Conservation (phyloP, 352 stramenopile species). For the Phytopythium vexans region DNA sequence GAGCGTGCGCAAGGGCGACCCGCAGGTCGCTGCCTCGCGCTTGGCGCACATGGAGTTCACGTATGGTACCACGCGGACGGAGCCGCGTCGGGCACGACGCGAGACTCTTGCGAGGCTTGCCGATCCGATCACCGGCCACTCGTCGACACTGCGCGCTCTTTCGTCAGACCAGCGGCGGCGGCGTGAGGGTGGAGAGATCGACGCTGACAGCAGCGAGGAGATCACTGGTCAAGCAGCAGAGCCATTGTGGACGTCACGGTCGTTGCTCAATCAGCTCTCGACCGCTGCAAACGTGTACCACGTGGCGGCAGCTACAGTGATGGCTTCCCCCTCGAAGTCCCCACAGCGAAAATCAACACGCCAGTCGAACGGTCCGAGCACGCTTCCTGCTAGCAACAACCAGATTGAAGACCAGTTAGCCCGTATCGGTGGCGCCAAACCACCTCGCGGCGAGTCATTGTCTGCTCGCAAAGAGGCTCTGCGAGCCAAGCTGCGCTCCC, state of each 20-base stretch:
- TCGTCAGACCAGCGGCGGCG: slow-evolving; percentile 50
- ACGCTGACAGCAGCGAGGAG: neutral
- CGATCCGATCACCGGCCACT: slow-evolving; percentile 66
- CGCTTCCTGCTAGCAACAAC: slow-evolving; percentile 9
- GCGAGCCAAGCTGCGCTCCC: slow-evolving; percentile 33
- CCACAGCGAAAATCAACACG: neutral
- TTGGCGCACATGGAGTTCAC: slow-evolving; percentile 57
- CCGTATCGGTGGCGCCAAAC: neutral
- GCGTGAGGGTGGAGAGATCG: slow-evolving; percentile 30
- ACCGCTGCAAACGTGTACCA: neutral
- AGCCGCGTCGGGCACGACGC: slow-evolving; percentile 46
- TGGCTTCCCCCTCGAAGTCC: neutral
- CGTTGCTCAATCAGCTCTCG: neutral
- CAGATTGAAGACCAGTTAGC: slow-evolving; percentile 13
- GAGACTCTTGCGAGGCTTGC: slow-evolving; percentile 60
- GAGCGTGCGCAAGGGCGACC: slow-evolving; percentile 2
- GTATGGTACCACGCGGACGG: slow-evolving; percentile 50
- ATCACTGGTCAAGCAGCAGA: neutral
- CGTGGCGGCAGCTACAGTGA: neutral
- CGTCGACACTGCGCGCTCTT: slow-evolving; percentile 62
- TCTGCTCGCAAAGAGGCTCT: slow-evolving; percentile 33
- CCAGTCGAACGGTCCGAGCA: neutral
- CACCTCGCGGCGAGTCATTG: slow-evolving; percentile 7
- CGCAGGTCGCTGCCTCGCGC: slow-evolving; percentile 12
- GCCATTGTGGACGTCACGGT: neutral